Evolutionary conservation across 1,284 basidiomycete genomes (phyloP).

Genomic region (Cryptococcus maquisensis): DNA sequence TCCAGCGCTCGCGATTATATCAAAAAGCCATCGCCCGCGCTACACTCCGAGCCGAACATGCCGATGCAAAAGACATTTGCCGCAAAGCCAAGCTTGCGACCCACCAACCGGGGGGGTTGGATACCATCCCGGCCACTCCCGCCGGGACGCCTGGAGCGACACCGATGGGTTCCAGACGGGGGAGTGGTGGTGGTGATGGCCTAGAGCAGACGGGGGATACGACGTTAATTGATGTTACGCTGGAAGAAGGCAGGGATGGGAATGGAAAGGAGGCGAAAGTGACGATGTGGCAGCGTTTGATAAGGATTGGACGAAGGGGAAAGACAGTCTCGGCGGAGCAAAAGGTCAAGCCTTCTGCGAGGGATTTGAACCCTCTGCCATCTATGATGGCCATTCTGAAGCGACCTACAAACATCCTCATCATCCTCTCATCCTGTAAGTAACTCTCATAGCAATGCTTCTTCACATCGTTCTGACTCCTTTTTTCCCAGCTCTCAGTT

Average conservation of each 20-base stretch:
- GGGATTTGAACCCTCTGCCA: conserved; percentile 68
- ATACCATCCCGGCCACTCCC: conserved; percentile 30
- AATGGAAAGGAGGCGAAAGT: conserved; percentile 2
- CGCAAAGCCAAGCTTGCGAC: conserved; percentile 17
- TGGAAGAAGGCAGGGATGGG: background rate
- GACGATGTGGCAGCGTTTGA: conserved; percentile 4
- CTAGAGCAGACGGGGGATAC: background rate
- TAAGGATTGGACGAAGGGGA: conserved; percentile 3
- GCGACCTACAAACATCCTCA: conserved; percentile 62
- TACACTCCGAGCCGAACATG: conserved; percentile 33
- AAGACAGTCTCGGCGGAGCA: conserved; percentile 19
- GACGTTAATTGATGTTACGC: background rate
- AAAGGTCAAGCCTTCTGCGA: conserved; percentile 54
- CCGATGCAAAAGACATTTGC: conserved; percentile 25
- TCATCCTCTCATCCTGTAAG: conserved; percentile 66
- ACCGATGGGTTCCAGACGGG: background rate
- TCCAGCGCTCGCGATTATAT: conserved; percentile 65
- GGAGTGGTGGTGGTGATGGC: background rate
- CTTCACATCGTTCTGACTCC: background rate
- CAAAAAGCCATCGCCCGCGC: conserved; percentile 55
- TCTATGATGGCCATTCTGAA: conserved; percentile 60
- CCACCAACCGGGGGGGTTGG: conserved; percentile 15
- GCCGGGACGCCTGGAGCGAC: conserved; percentile 18
- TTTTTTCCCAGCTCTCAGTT: conserved; percentile 56
- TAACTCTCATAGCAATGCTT: background rate